Conservation (phyloP, 1,284 basidiomycete species). For the Earliella scabrosa region DNA sequence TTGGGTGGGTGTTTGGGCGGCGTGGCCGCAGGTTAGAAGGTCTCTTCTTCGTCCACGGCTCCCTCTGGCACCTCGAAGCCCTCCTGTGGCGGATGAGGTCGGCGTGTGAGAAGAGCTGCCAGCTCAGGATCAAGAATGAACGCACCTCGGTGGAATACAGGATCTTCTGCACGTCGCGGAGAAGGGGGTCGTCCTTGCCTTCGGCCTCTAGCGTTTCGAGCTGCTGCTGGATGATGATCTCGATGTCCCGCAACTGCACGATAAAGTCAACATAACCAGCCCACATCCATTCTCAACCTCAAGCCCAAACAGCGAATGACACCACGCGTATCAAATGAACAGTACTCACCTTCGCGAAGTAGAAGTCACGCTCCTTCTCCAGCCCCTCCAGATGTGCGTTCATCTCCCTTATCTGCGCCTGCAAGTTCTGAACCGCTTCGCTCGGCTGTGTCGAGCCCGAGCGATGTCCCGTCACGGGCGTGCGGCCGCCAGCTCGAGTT, state of each 20-base stretch:
- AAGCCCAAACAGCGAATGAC: no score
- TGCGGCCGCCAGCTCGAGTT: slow-evolving; percentile 62
- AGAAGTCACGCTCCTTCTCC: slow-evolving; percentile 97
- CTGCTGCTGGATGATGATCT: slow-evolving; percentile 87
- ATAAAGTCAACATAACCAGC: background rate
- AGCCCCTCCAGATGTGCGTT: slow-evolving; percentile 83
- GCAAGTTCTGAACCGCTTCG: slow-evolving; percentile 67
- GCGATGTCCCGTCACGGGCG: slow-evolving; percentile 71
- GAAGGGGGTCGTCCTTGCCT: slow-evolving; percentile 67
- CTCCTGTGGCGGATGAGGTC: slow-evolving; percentile 27
- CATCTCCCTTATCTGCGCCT: slow-evolving; percentile 84
- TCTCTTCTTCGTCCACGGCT: slow-evolving; percentile 36
- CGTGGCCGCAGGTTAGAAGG: slow-evolving; percentile 21
- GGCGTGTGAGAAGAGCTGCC: background rate
- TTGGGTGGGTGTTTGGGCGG: no score
- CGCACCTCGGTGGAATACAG: slow-evolving; percentile 93
- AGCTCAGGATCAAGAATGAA: slow-evolving; percentile 2
- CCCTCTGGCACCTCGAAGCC: slow-evolving; percentile 39
- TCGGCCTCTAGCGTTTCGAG: slow-evolving; percentile 62
- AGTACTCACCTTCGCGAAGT: slow-evolving; percentile 90
- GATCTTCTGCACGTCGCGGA: slow-evolving; percentile 91
- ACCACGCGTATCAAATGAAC: background rate
- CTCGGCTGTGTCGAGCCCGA: slow-evolving; percentile 63
- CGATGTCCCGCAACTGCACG: slow-evolving; percentile 88
- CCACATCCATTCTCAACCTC: background rate